Base-by-base conservation (phyloP, 345 rosid genomes). In the Sonneratia alba region DNA sequence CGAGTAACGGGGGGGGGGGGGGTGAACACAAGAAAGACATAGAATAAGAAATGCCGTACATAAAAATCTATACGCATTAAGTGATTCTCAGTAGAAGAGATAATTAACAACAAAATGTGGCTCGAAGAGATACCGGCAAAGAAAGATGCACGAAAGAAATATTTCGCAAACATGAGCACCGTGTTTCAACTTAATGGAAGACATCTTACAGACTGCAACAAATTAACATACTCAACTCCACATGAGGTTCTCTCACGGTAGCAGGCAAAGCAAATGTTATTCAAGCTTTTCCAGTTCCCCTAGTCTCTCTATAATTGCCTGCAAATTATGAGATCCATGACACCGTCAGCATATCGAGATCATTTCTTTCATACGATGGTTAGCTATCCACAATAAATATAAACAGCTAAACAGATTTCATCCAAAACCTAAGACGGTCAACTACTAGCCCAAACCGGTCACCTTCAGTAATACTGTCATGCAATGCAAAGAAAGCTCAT, bases 231-330 rank as follows among this genome's bases (percentile, higher is more conserved):
- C 6, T 42, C 64, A 61, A 14, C 24, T 13, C 37, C 66, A 37
- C 51, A 21, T 37, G 27, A 40, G 40, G 13, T 34, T 37, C 70
- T 67, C 32, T 42, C 32, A 4, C 66, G 6, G 37, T 32, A 12
- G 18, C 37, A 32, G 27, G 32, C 27, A 56, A 42, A 42, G 10
- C 45, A 42, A 8, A 24, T 61, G 6, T 86, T 79, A 91, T 71
- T 94, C 96, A 55, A 94, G 86, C 85, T 93, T 93, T 85, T 91
- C 97, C 70, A 93, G 87, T 51, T 93, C 98, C 72, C 94, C 91
- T 95, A 88, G 83, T 79, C 98, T 86, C 81, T 91, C 97, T 56
- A 94, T 91, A 67, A 91, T 91, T 18, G 97, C 95, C 98, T 91
- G 93, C 84, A 48, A 75, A n/a, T 36, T 66, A 70, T 61, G 49